Base-by-base conservation (phyloP, 2,329 filamentous ascomycete genomes). In the Xylariaceae sp. region DNA sequence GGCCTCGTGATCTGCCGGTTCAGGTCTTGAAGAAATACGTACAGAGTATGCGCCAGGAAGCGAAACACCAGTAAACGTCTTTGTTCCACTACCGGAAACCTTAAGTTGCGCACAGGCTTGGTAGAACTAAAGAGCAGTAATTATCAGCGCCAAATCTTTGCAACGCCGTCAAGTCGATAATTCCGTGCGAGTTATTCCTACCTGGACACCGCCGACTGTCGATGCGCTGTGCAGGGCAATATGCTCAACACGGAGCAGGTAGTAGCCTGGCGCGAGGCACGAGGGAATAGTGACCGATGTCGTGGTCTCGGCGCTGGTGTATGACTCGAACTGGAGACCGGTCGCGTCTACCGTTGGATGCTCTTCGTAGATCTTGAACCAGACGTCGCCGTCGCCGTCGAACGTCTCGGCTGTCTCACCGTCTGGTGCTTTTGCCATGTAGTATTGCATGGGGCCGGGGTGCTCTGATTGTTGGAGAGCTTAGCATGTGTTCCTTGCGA, bases 211-310 rank as follows among this genome's bases (percentile, higher is more conserved):
- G 34, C 61, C 57, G n/a, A 55, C 55, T 19, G 6, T 48, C 1
- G 56, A 53, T 1, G 66, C 62, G 14, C 54, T 58, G 36, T 69
- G 66, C n/a, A 69, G 52, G 12, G 57, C 66, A 33, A 69, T 59
- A 36, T 69, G 66, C 52, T 69, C 66, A 22, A 66, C 61, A 33
- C 66, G 64, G 11, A 68, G 56, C 13, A 67, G 60, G 48, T 68
- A 68, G 48, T 68, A 58, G 19, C 66, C 65, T 5, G 60, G 50
- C 1, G 64, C 64, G 13, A 66, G 50, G 22, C 62, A 65, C 12
- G 47, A 42, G 17, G 65, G 65, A 34, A 67, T 61, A 31, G 60
- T 55, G 41, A 67, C 66, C 7, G 44, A 48, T 12, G 59, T 58
- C 28, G 60, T 50, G 18, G 51, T 50, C 19, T 55, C 42, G 31